Conservation (phyloP, 2,329 filamentous ascomycete species). For the Xylaria sp. region DNA sequence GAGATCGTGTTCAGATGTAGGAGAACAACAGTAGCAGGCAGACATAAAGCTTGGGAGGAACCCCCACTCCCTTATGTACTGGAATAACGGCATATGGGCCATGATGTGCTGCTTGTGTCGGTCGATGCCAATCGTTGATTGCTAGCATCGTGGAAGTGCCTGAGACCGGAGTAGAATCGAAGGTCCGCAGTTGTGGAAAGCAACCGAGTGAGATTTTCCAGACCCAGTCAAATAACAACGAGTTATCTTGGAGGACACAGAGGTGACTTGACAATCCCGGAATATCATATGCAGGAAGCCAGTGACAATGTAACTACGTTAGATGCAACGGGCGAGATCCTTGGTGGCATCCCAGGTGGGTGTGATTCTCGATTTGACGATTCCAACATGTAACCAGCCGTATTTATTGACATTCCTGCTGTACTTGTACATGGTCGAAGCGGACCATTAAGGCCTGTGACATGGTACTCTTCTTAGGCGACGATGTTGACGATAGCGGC, state of each 20-base stretch:
- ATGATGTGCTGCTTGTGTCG: slow-evolving; percentile 12
- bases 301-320: slow-evolving; percentile 36
- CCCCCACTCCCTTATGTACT: slow-evolving; percentile 31
- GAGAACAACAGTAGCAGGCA: slow-evolving; percentile 8
- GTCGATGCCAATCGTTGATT: slow-evolving; percentile 14
- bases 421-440: slow-evolving; percentile 28
- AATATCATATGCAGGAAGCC: slow-evolving; percentile 41
- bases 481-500: neutral
- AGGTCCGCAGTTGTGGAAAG: slow-evolving; percentile 14
- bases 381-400: slow-evolving; percentile 15
- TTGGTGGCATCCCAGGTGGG: slow-evolving; percentile 16
- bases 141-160: slow-evolving; percentile 14
- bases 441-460: neutral
- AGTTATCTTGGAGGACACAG: slow-evolving; percentile 40
- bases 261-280: slow-evolving; percentile 40
- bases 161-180: slow-evolving; percentile 22
- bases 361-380: slow-evolving; percentile 17
- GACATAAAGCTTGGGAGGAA: slow-evolving; percentile 13
- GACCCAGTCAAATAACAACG: slow-evolving; percentile 43
- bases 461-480: neutral
- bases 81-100: slow-evolving; percentile 7
- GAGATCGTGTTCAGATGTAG: slow-evolving; percentile 10
- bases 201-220: slow-evolving; percentile 23
- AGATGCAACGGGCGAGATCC: slow-evolving; percentile 35
- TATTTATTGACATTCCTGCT: slow-evolving; percentile 12